Percentiles rank a stretch among this genome's conserved stretches.
Evolutionary conservation across 2,329 filamentous ascomycete species (phyloP).

Genomic region (Monascus ruber): DNA sequence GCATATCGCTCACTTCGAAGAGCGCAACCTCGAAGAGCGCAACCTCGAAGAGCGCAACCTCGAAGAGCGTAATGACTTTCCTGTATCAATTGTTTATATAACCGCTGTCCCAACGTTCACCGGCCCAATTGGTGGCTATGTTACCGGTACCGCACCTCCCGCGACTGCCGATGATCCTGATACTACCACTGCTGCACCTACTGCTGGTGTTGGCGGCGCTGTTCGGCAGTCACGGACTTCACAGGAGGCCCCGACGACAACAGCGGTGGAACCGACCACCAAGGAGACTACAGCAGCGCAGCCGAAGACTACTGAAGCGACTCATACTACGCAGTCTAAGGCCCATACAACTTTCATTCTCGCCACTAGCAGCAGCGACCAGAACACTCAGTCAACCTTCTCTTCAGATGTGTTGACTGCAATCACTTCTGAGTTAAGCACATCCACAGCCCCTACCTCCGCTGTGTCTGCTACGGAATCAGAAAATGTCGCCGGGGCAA

Average conservation of each 20-base stretch:
- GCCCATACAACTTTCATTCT: not conserved
- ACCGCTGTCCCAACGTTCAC: conserved; percentile 43
- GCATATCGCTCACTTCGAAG: conserved; percentile 13
- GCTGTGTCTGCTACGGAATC: conserved; percentile 9
- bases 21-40: no score
- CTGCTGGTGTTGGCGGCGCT: conserved; percentile 18
- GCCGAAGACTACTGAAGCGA: no score
- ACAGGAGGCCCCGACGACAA: conserved; percentile 4
- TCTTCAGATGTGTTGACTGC: conserved; percentile 8
- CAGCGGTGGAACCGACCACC: conserved; percentile 7
- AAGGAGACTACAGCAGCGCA: not conserved
- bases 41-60: conserved; percentile 4
- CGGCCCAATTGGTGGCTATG: conserved; percentile 39
- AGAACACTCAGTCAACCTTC: conserved; percentile 3
- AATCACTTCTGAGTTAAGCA: conserved; percentile 6
- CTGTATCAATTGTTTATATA: conserved; percentile 36
- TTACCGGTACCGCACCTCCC: conserved; percentile 19
- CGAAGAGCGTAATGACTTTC: conserved; percentile 2
- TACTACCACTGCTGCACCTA: conserved; percentile 3
- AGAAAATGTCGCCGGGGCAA: not conserved
- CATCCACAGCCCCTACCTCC: conserved; percentile 8
- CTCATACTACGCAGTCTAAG: conserved; percentile 5
- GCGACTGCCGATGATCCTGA: conserved; percentile 4
- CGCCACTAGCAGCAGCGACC: conserved; percentile 1
- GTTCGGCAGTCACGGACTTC: conserved; percentile 10